A percentile compares a stretch with the other conserved stretches of the same genome.
These are phyloP conservation scores for Ascocoryne sarcoides DNA, from an alignment of 2,329 filamentous ascomycete genomes.

Conservation along the genomic window DNA sequence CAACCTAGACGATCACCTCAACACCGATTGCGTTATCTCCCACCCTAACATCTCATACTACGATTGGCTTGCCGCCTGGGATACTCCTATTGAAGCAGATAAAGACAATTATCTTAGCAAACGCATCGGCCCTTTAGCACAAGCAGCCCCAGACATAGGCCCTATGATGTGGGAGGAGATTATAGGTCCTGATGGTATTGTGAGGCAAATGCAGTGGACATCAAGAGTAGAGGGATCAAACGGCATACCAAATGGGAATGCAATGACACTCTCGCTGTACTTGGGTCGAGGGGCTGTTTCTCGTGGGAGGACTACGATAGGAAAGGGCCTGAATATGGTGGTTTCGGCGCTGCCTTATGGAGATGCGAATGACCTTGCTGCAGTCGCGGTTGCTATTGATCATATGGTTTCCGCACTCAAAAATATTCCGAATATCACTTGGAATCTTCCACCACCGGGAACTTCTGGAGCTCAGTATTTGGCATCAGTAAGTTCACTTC, in stretches of 20 bases:
- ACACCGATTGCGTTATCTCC: slow-evolving; percentile 43
- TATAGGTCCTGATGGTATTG: slow-evolving; percentile 47
- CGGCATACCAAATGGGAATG: slow-evolving; percentile 18
- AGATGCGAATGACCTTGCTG: slow-evolving; percentile 49
- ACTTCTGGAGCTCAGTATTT: slow-evolving; percentile 48
- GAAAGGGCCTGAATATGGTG: slow-evolving; percentile 44
- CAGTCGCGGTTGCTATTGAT: slow-evolving; percentile 57
- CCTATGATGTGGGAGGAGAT: slow-evolving; percentile 55
- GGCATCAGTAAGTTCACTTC: slow-evolving; percentile 33
- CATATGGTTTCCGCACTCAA: slow-evolving; percentile 46
- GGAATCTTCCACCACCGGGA: slow-evolving; percentile 43
- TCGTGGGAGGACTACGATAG: slow-evolving; percentile 53
- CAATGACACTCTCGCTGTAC: slow-evolving; percentile 44
- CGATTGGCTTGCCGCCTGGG: slow-evolving; percentile 55
- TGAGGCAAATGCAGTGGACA: slow-evolving; percentile 58
- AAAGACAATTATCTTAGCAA: slow-evolving; percentile 37
- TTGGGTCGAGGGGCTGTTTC: slow-evolving; percentile 56
- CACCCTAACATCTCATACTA: slow-evolving; percentile 49
- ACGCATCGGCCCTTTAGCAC: slow-evolving; percentile 51
- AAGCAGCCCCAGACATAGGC: slow-evolving; percentile 58
- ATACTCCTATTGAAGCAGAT: slow-evolving; percentile 37
- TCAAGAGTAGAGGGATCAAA: slow-evolving; percentile 46
- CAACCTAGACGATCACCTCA: slow-evolving; percentile 51
- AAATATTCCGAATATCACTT: slow-evolving; percentile 45
- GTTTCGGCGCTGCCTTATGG: slow-evolving; percentile 45